A percentile compares a stretch with the other conserved stretches of the same genome.
These are phyloP conservation scores for Alternaria atra DNA, from an alignment of 2,329 filamentous ascomycete genomes.

Conservation along the genomic window DNA sequence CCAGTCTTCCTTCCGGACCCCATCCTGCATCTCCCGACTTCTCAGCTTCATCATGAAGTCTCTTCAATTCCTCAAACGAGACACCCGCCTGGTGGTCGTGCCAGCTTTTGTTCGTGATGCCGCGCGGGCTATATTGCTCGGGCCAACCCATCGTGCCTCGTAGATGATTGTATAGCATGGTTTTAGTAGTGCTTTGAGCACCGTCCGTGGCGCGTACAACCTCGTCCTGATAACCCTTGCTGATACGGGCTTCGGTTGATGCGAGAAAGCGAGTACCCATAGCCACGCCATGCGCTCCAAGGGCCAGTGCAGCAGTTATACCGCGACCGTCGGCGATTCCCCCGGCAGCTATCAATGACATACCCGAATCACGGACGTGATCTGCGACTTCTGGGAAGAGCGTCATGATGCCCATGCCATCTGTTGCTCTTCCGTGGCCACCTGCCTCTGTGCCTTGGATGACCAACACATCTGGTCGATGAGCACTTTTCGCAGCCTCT, in stretches of 20 bases:
- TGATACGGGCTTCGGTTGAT: slow-evolving; percentile 55
- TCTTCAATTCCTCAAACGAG: slow-evolving; percentile 53
- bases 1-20: slow-evolving; percentile 61
- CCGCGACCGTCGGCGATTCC: slow-evolving; percentile 67
- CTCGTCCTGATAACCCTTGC: slow-evolving; percentile 56
- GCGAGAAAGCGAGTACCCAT: slow-evolving; percentile 72
- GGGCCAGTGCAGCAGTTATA: slow-evolving; percentile 62
- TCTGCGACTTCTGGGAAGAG: slow-evolving; percentile 66
- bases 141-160: slow-evolving; percentile 68
- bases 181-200: slow-evolving; percentile 56
- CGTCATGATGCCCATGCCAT: slow-evolving; percentile 57
- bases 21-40: slow-evolving; percentile 61
- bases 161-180: slow-evolving; percentile 60
- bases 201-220: slow-evolving; percentile 58
- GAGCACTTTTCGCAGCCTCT: slow-evolving; percentile 57
- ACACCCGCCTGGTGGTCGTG: slow-evolving; percentile 51
- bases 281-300: slow-evolving; percentile 62
- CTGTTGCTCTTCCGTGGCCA: slow-evolving; percentile 65
- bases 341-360: slow-evolving; percentile 62
- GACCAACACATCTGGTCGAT: slow-evolving; percentile 63
- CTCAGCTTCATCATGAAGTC: slow-evolving; percentile 57
- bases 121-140: slow-evolving; percentile 62
- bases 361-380: slow-evolving; percentile 28
- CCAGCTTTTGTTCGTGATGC: slow-evolving; percentile 64
- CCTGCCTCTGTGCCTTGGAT: slow-evolving; percentile 70